Evolutionary conservation across 2,329 filamentous ascomycete genomes (phyloP), one percentile per base, ranked within the genome.

Genomic region (Monosporascus ibericus): DNA sequence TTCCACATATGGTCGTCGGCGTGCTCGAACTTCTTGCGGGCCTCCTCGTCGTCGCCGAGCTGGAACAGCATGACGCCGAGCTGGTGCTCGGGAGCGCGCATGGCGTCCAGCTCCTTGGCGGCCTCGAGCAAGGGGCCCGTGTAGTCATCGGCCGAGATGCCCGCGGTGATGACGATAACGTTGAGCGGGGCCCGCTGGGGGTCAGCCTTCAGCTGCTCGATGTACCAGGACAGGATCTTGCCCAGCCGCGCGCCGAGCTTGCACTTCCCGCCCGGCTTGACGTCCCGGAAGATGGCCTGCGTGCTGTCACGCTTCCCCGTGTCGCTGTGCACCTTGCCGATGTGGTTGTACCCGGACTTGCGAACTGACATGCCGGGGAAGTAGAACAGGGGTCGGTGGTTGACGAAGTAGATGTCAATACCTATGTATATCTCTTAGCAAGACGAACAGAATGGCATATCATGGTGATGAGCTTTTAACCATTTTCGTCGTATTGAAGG

Each of bases 51-150:
- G 44, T 63, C 60, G 42, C 59, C 60, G n/a, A 61, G 49, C 51
- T 61, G 61, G 54, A 63, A 63, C 11, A 62, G 58, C 58, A 59
- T 59, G 6, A 61, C 57, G 18, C 65, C 65, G 34, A 82, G 80
- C 59, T 83, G 79, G 18, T 61, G 59, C 37, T 37, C 48, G 8
- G 58, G 52, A 15, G 56, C 58, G 8, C 49, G 49, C 54, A 59
- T 53, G 37, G 39, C 52, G 50, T 61, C 59, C 47, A 61, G 55
- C 50, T 55, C 55, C 40, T 48, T 51, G 4, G 59, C 59, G 2
- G 54, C 55, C 11, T 53, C 52, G 6, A 57, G 46, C 44, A 58
- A 47, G 4, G 59, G 60, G 9, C 53, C 55, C 11, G 58, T 36
- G 42, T 60, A 59, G 58, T 61, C 55, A 38, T 56, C 59, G 42